Evolutionary conservation across 306 rosid species (phyloP), one percentile per base, ranked within the genome.

Genomic region (Cercis canadensis): DNA sequence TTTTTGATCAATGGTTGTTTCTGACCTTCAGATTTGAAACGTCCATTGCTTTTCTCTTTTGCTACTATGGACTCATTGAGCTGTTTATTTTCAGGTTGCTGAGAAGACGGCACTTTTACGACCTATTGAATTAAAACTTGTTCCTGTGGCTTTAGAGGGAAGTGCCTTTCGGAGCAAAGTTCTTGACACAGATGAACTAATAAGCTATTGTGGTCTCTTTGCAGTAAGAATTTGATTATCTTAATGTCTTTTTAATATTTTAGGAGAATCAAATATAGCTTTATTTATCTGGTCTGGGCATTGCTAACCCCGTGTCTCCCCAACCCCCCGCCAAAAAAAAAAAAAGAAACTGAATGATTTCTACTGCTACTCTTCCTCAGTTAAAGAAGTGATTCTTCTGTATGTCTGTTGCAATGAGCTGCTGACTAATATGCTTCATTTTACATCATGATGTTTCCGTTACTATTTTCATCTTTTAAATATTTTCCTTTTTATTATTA

Each of bases 121-220:
- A 32, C 98, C 98, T n/a, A 75, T 80, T 67, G 98, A 93, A 78
- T 80, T 93, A 81, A 80, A 93, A 77, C 87, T 88, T 81, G 98
- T 93, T 76, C 98, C 98, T 37, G 75, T 89, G 63, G 92, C 98
- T 67, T 80, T 93, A 77, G 98, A 93, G 84, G 97, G 87, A 71
- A 83, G 92, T 83, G 97, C 97, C 75, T 93, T 90, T 74, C 83
- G 86, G 82, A 78, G 81, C 87, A 93, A 93, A 76, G 85, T 93
- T 83, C 87, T 93, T 24, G 98, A 93, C 62, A 76, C 87, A 29
- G 98, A 90, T 81, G 98, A 93, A 77, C 81, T 93, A 57, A 79
- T 90, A 89, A 79, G 89, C 92, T 93, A 93, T 87, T 82, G 86
- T 79, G 59, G 94, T 81, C 85, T 76, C 82, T 87, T 93, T 76